phyloP scores from a whole-genome alignment of 2,329 filamentous ascomycete genomes.

The Aspergillus sp. region DNA sequence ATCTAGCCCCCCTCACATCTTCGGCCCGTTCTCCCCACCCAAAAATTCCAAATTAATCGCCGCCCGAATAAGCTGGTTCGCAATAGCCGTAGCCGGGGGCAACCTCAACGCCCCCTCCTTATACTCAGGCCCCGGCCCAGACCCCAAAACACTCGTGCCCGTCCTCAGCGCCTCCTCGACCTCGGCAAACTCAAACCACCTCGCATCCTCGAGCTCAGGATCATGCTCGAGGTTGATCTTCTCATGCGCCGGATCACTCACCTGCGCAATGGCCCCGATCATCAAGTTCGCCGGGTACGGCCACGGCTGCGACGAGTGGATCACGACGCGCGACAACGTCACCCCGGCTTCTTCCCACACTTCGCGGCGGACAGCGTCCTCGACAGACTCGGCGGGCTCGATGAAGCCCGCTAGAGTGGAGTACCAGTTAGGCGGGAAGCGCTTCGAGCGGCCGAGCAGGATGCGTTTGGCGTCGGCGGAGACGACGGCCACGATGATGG shows the following conservation, averaged over 20 bases:
- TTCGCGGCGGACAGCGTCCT: slow-evolving; percentile 80
- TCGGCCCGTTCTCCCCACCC: slow-evolving; percentile 57
- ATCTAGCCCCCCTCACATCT: slow-evolving; percentile 30
- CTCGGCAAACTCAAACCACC: slow-evolving; percentile 84
- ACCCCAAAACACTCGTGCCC: slow-evolving; percentile 69
- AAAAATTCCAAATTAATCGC: slow-evolving; percentile 73
- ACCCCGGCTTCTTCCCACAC: slow-evolving; percentile 87
- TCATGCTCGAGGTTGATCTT: slow-evolving; percentile 81
- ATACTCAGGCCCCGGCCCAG: slow-evolving; percentile 65
- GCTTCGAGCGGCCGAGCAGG: slow-evolving; percentile 80
- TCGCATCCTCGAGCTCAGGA: slow-evolving; percentile 84
- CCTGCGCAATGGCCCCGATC: slow-evolving; percentile 84
- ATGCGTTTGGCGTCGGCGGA: slow-evolving; percentile 75
- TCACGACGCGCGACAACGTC: slow-evolving; percentile 71
- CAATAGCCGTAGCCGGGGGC: slow-evolving; percentile 86
- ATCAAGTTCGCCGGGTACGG: slow-evolving; percentile 83
- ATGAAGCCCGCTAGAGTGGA: slow-evolving; percentile 85
- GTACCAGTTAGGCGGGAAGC: slow-evolving; percentile 85
- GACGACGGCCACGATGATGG: slow-evolving; percentile 91
- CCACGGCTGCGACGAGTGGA: slow-evolving; percentile 86
- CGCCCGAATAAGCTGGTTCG: slow-evolving; percentile 80
- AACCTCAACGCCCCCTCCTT: slow-evolving; percentile 76
- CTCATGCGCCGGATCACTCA: slow-evolving; percentile 75
- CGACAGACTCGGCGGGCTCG: slow-evolving; percentile 80
- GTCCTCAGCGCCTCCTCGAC: slow-evolving; percentile 70